Base-by-base conservation (phyloP, 1,139 yeast species). In the Protomyces macrosporus region DNA sequence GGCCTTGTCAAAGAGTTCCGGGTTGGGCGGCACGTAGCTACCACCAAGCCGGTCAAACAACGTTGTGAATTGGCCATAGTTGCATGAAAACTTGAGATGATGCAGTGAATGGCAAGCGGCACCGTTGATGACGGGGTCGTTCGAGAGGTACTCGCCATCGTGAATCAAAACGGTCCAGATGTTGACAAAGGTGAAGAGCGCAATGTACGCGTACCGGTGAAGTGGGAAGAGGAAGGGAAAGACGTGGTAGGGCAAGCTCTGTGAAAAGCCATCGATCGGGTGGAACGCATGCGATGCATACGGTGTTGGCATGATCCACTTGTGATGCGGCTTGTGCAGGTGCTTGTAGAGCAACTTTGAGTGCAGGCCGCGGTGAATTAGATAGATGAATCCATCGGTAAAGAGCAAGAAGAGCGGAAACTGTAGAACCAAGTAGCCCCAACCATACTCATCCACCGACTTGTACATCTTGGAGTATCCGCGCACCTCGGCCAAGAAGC, bases 81-180 rank as follows among this genome's bases (percentile, higher is more conserved):
- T 93, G 79, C 93, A 93, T 80, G 91, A 91, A 82, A 93, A 93
- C 77, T 93, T 93, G 72, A 93, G 79, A 74, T 93, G 98, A 77
- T 93, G 98, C 60, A 93, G 85, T 3, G 98, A 91, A 77, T 93
- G 98, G 77, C 98, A 91, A 4, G 98, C 98, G 36, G 98, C 91
- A 71, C 98, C 98, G 75, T 93, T 93, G 68, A 93, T 88, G 66
- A 90, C 83, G 6, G 98, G 97, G 75, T 90, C 96, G 75, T 89
- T 88, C 57, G 97, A 87, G 79, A 93, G 76, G 75, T 90, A 95
- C 73, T 90, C 95, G 68, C 98, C 98, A 75, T 93, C 98, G 76
- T 93, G 98, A 74, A 93, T 93, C 95, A 91, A 87, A 53, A 93
- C 96, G 3, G 98, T 90, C 98, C 98, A 93, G 74, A 93, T 85